Base-by-base conservation (phyloP, 2,329 filamentous ascomycete genomes). In the Cladophialophora carrionii region DNA sequence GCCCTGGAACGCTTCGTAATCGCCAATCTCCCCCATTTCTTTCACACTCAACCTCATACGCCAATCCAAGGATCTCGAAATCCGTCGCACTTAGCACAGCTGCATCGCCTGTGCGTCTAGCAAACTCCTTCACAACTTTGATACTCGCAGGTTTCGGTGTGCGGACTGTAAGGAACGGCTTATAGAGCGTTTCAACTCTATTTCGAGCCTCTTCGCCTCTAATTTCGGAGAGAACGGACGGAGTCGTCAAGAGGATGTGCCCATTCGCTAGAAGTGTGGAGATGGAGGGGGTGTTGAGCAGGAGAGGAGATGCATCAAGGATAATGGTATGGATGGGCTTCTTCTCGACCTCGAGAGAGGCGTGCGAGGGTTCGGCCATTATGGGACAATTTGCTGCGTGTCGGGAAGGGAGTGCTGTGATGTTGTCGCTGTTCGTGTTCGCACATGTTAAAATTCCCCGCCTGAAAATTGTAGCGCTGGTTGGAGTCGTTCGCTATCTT, bases 31-130 rank as follows among this genome's bases (percentile, higher is more conserved):
- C 93, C n/a, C 88, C 87, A 75, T 96, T 96, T 64, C 88, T 83
- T 80, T 98, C 93, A 73, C 91, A 90, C 73, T 98, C 94, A n/a
- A 98, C 76, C 76, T 99, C 95, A 76, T 98, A 98, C 0, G 92
- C 90, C 62, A 99, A 81, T 8, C 94, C 95, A 73, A 98, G 81
- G 48, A 99, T 85, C 71, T 96, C 90, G 66, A 98, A 81, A 87
- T 99, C 95, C 1, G 92, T 90, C 74, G 85, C 87, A 78, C 93
- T 97, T 64, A 99, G 81, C 0, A 97, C 94, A 10, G 90, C 86
- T 68, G 93, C 83, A 76, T 99, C 95, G 62, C 95, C 95, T 0
- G 95, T 98, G 76, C 88, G 90, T 61, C 91, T 86, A 52, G 95
- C 91, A 80, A 98, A 98, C 64, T 91, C 90, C 56, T 87, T 87